phyloP scores from a whole-genome alignment of 176 grass and related monocot species.

The Elaeis guineensis region DNA sequence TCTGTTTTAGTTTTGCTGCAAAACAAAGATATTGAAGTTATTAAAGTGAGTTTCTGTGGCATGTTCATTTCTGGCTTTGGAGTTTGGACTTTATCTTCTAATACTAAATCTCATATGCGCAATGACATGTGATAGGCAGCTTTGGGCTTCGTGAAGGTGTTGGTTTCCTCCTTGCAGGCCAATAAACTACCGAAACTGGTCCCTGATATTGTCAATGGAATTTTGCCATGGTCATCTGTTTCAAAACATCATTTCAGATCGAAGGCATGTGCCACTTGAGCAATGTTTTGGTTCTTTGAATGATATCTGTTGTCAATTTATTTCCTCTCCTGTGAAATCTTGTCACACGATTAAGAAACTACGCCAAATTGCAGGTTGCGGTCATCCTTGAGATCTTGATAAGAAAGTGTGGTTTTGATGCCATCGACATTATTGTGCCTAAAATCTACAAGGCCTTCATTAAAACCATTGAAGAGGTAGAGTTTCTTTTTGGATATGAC shows the following conservation, averaged over 20 bases:
- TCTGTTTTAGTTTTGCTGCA: conserved; percentile 80
- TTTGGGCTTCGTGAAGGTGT: conserved; percentile 92
- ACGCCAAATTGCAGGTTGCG: conserved; percentile 38
- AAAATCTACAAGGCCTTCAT: conserved; percentile 70
- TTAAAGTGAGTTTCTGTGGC: conserved; percentile 43
- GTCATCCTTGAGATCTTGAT: conserved; percentile 87
- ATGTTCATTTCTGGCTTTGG: background rate
- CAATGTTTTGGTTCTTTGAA: background rate
- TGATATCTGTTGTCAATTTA: no score
- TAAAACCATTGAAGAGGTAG: conserved; percentile 56
- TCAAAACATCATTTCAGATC: conserved; percentile 85
- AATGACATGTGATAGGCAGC: conserved; percentile 49
- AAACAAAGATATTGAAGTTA: conserved; percentile 84
- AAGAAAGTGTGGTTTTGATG: conserved; percentile 81
- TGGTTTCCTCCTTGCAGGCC: conserved; percentile 72
- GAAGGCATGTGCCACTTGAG: conserved; percentile 44
- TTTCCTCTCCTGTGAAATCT: no score
- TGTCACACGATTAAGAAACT: no score
- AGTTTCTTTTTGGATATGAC: background rate
- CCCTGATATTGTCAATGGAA: conserved; percentile 60
- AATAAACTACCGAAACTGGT: conserved; percentile 58
- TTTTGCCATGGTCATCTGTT: conserved; percentile 62
- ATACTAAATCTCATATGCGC: conserved; percentile 9
- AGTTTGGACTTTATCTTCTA: no score
- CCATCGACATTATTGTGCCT: conserved; percentile 45